These are phyloP conservation scores for Plasmodium knowlesi DNA, from an alignment of 169 alveolate species.

Conservation along the genomic window DNA sequence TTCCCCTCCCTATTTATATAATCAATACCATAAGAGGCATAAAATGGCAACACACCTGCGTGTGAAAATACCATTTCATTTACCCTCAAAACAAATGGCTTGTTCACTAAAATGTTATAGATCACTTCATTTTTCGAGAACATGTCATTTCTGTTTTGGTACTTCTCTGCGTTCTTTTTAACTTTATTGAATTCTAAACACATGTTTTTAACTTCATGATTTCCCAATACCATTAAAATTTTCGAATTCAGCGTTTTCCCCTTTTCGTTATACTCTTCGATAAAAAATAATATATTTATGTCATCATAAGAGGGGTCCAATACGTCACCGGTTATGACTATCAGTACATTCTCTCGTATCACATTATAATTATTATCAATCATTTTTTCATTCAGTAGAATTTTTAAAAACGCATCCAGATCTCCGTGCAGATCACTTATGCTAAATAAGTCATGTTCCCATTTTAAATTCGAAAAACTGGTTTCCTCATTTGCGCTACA, in stretches of 20 bases:
- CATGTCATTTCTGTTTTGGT: slow-evolving; percentile 35
- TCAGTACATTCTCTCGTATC: slow-evolving; percentile 20
- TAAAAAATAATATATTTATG: slow-evolving; percentile 62
- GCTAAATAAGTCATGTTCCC: slow-evolving; percentile 56
- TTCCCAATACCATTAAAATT: slow-evolving; percentile 41
- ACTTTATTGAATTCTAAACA: slow-evolving; percentile 27
- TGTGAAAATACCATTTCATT: slow-evolving; percentile 64
- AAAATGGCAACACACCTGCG: slow-evolving; percentile 71
- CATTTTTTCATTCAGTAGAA: slow-evolving; percentile 39
- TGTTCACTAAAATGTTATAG: slow-evolving; percentile 39
- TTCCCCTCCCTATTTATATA: slow-evolving; percentile 65
- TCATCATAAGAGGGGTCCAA: slow-evolving; percentile 69
- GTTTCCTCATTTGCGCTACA: slow-evolving; percentile 14
- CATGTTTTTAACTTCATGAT: slow-evolving; percentile 60
- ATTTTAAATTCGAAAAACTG: slow-evolving; percentile 34
- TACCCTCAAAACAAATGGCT: slow-evolving; percentile 44
- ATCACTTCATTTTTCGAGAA: slow-evolving; percentile 21
- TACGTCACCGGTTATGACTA: slow-evolving; percentile 67
- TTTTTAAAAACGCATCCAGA: slow-evolving; percentile 57
- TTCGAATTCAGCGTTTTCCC: slow-evolving; percentile 25
- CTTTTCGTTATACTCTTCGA: slow-evolving; percentile 31
- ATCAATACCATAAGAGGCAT: slow-evolving; percentile 48
- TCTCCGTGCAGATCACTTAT: slow-evolving; percentile 68
- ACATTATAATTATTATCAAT: slow-evolving; percentile 32
- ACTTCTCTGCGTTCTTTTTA: not conserved